These are phyloP conservation scores for Cyberlindnera japonica DNA, from an alignment of 805 yeast genomes.

Conservation along the genomic window DNA sequence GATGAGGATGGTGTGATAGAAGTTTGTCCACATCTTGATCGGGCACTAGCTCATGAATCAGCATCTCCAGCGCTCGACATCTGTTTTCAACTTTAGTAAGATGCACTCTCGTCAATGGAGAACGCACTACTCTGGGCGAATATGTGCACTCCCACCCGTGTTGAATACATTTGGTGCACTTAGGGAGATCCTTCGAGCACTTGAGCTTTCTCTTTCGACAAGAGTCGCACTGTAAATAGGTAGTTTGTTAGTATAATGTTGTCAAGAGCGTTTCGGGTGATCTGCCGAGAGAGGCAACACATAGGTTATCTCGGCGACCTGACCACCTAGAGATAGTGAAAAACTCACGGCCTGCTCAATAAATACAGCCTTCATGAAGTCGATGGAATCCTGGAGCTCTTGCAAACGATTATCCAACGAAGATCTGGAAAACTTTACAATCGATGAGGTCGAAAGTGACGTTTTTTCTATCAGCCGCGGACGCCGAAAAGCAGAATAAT, in stretches of 20 bases:
- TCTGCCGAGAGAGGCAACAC: not conserved
- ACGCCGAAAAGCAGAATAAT: not conserved
- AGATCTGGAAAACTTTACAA: not conserved
- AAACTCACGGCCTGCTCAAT: constrained; percentile 29
- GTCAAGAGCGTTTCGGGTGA: not conserved
- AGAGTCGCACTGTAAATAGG: constrained; percentile 62
- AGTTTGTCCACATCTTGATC: constrained; percentile 42
- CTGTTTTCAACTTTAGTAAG: constrained; percentile 70
- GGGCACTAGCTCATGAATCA: constrained; percentile 43
- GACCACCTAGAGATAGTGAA: not conserved
- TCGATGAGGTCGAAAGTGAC: not conserved
- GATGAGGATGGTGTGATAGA: constrained; percentile 20
- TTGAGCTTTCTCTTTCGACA: constrained; percentile 77
- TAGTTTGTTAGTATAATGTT: constrained; percentile 8
- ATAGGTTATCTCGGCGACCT: not conserved
- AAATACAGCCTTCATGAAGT: constrained; percentile 25
- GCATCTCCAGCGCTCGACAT: constrained; percentile 42
- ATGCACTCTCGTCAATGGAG: constrained; percentile 80
- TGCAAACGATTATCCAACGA: not conserved
- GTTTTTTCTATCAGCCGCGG: not conserved
- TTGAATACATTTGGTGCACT: constrained; percentile 68
- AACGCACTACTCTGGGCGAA: constrained; percentile 72
- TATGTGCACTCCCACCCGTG: constrained; percentile 75
- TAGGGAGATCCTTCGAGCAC: constrained; percentile 76
- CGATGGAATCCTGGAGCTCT: not conserved